phyloP scores from a whole-genome alignment of 2,329 filamentous ascomycete species.

The Talaromyces sp. region DNA sequence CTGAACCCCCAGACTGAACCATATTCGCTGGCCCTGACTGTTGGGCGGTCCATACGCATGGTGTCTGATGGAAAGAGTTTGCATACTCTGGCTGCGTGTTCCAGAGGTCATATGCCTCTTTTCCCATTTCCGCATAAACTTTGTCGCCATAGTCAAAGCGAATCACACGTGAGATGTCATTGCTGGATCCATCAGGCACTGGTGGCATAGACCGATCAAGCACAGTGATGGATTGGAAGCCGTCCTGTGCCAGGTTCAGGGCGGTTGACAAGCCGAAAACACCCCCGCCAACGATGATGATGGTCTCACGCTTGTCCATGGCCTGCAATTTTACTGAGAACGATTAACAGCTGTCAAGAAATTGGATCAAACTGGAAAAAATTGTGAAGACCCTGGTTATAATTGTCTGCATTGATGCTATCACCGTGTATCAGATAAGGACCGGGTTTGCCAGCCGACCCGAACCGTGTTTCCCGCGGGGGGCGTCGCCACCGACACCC shows the following conservation, averaged over 20 bases:
- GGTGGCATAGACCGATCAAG: conserved; percentile 15
- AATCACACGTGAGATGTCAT: conserved; percentile 25
- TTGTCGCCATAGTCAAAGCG: conserved; percentile 9
- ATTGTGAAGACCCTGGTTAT: not conserved
- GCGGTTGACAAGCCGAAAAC: conserved; percentile 32
- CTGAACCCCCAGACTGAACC: not conserved
- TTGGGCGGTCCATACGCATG: not conserved
- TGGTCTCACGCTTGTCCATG: conserved; percentile 53
- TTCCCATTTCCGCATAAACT: not conserved
- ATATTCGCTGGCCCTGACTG: not conserved
- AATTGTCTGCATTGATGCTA: not conserved
- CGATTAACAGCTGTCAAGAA: not conserved
- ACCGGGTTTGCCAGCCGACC: not conserved
- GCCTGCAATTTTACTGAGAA: not conserved
- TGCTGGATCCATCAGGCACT: conserved; percentile 23
- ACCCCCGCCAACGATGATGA: conserved; percentile 24
- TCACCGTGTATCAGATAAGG: not conserved
- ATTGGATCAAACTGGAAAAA: not conserved
- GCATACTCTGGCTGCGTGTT: not conserved
- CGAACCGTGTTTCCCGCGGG: not conserved
- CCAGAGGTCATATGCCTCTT: not conserved
- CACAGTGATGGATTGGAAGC: conserved; percentile 11
- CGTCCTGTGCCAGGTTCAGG: conserved; percentile 32
- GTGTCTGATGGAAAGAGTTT: not conserved
- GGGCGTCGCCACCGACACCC: not conserved